Evolutionary conservation across 306 rosid genomes (phyloP).

Genomic region (Cyclanthera cordifolia): DNA sequence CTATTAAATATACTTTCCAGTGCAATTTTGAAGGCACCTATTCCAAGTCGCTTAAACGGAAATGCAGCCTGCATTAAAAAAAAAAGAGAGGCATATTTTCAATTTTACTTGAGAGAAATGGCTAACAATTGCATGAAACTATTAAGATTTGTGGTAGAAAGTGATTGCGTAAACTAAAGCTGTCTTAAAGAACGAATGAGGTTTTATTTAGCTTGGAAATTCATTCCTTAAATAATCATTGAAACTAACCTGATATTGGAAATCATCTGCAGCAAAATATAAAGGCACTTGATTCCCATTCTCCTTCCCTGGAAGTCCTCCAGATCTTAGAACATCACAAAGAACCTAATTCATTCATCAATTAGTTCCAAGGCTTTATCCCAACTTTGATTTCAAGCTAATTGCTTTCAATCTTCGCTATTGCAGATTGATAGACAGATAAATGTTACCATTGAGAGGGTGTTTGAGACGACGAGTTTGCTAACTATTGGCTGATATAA

Average conservation of each 20-base stretch:
- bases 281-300: constrained; percentile 53
- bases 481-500: too few relatives aligned
- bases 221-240: not conserved
- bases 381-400: too few relatives aligned
- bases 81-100: constrained; percentile 11
- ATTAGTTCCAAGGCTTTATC: constrained; percentile 3
- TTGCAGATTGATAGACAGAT: too few relatives aligned
- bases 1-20: constrained; percentile 67
- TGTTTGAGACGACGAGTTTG: too few relatives aligned
- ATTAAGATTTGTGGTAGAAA: not conserved
- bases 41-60: constrained; percentile 78
- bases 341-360: constrained; percentile 46
- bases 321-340: constrained; percentile 74
- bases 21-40: constrained; percentile 95
- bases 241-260: constrained; percentile 62
- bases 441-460: not conserved
- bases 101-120: not conserved
- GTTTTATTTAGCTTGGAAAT: not conserved
- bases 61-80: constrained; percentile 54
- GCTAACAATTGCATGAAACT: not conserved
- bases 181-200: not conserved
- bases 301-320: constrained; percentile 80
- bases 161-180: not conserved
- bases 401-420: too few relatives aligned
- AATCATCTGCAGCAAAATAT: constrained; percentile 79